Conservation (phyloP, 352 stramenopile species). For the Aphanomyces euteiches region DNA sequence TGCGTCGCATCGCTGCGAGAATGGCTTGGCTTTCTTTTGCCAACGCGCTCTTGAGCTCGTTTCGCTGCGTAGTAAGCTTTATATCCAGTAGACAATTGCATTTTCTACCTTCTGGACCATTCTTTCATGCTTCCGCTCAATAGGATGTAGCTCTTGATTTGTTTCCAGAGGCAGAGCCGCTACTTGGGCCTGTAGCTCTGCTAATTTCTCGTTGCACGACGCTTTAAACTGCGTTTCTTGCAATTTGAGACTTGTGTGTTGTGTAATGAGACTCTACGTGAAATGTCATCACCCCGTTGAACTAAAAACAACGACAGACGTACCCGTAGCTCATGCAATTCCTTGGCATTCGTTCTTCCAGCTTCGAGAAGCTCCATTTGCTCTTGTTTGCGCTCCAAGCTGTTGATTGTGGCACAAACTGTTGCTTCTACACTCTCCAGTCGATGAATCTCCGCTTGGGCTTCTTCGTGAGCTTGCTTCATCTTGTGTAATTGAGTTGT, state of each 20-base stretch:
- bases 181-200: conserved; percentile 34
- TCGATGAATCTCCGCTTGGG: not conserved
- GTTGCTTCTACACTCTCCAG: not conserved
- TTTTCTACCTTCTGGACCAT: conserved; percentile 39
- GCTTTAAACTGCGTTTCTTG: conserved; percentile 36
- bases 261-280: conserved; percentile 45
- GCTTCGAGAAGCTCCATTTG: conserved; percentile 12
- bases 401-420: not conserved
- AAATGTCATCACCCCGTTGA: conserved; percentile 37
- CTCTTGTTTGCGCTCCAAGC: conserved; percentile 13
- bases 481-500: not conserved
- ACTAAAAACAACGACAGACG: not conserved
- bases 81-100: no score
- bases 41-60: conserved; percentile 57
- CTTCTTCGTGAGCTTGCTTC: not conserved
- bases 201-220: conserved; percentile 42
- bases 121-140: conserved; percentile 66
- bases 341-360: not conserved
- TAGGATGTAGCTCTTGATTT: not conserved
- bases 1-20: conserved; percentile 54
- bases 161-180: no score
- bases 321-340: conserved; percentile 18
- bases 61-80: conserved; percentile 38
- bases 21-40: conserved; percentile 57
- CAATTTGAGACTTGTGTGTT: conserved; percentile 42